Evolutionary conservation across 75 land plant species (phyloP).

Genomic region (Pinus albicaulis): DNA sequence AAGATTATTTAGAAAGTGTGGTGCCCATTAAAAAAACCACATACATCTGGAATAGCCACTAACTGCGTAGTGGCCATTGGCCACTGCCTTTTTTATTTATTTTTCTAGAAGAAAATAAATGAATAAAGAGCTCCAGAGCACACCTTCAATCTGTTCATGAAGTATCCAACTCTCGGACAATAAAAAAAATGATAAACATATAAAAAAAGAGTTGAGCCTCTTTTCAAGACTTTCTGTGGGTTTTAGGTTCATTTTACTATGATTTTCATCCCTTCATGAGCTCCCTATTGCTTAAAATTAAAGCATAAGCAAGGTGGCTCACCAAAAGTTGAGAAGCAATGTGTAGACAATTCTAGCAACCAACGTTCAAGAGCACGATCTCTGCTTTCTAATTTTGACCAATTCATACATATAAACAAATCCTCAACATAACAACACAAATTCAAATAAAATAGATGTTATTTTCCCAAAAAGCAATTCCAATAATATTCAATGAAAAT

Average conservation of each 20-base stretch:
- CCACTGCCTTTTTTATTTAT: background rate
- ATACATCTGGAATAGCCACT: background rate
- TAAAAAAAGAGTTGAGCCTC: background rate
- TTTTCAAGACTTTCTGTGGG: background rate
- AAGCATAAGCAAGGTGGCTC: background rate
- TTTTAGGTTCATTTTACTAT: background rate
- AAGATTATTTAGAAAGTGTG: too few relatives aligned
- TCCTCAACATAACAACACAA: too few relatives aligned
- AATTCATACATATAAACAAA: background rate
- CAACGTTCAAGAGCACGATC: conserved; percentile 3
- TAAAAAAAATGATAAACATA: background rate
- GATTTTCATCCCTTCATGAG: background rate
- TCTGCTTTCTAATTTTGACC: conserved; percentile 2
- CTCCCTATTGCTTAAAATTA: conserved; percentile 1
- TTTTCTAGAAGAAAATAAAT: background rate
- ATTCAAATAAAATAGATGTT: too few relatives aligned
- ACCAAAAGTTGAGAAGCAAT: conserved; percentile 1
- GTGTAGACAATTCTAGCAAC: background rate
- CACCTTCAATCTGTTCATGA: too few relatives aligned
- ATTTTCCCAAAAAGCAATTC: too few relatives aligned
- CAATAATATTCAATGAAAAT: too few relatives aligned
- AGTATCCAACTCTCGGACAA: background rate
- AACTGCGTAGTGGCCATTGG: too few relatives aligned
- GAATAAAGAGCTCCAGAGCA: background rate
- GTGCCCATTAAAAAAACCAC: background rate